Evolutionary conservation across 2,329 filamentous ascomycete species (phyloP), one percentile per base, ranked within the genome.

Genomic region (Pyrenophora graminea): DNA sequence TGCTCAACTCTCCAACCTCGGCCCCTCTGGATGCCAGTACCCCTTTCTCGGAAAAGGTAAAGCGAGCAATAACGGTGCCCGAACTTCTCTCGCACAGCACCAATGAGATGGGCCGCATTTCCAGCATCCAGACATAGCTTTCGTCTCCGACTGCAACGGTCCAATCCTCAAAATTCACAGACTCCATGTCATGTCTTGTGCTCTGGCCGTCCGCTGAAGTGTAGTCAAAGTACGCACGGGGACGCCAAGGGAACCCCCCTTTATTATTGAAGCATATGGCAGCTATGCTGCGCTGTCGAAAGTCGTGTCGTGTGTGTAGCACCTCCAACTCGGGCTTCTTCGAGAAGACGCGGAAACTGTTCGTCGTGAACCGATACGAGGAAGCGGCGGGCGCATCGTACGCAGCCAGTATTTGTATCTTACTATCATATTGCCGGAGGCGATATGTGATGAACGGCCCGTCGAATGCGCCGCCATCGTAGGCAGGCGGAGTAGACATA

Each of bases 311-410:
- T 4, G 61, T 62, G 25, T 66, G 61, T 8, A 65, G 48, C 25
- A 72, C 46, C 34, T 71, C 62, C 54, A 69, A 64, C 37, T 71
- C 66, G 2, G 69, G 59, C 47, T 64, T 72, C 59, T 70, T 71
- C 2, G 66, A 69, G 48, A 72, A 69, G 32, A 67, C 36, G 7
- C 63, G 62, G 32, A 62, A 58, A 30, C 53, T 52, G 30, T 66
- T 60, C 18, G 58, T 60, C 12, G 59, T 57, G 15, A 70, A 55
- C n/a, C 66, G 62, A 54, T 69, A 71, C 10, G 64, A 63, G 6
- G 58, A 43, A 7, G 52, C 49, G 5, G 53, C 25, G 10, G 52
- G 45, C 4, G 59, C 44, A 12, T 60, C 61, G 33, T 59, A 53
- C 2, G 61, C 46, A 9, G 60, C 59, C 9, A 70, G 53, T 43